Evolutionary conservation across 495 filamentous ascomycete species (phyloP).

Genomic region (Tuber umbilicatum): DNA sequence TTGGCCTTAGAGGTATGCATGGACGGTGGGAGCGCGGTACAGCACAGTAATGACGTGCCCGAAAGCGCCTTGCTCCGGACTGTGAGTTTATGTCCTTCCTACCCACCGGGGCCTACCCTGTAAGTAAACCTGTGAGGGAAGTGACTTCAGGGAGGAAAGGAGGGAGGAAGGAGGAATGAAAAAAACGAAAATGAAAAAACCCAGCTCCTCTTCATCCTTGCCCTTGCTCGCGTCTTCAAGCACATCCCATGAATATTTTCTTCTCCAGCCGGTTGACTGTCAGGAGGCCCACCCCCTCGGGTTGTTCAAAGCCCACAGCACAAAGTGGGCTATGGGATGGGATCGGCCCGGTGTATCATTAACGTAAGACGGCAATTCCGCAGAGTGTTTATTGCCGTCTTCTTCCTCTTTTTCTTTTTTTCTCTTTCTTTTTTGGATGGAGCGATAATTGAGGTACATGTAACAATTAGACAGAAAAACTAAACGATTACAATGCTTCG

Average conservation of each 20-base stretch:
- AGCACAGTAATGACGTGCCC: not conserved
- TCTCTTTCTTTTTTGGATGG: not conserved
- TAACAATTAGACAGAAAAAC: not conserved
- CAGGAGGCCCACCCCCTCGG: not conserved
- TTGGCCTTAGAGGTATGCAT: not conserved
- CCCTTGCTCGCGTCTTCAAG: not conserved
- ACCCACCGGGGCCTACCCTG: not conserved
- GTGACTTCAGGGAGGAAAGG: not conserved
- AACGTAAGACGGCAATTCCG: not conserved
- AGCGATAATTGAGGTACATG: not conserved
- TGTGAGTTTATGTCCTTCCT: not conserved
- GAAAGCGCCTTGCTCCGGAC: not conserved
- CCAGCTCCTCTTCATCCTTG: not conserved
- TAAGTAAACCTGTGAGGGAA: not conserved
- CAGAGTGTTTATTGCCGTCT: not conserved
- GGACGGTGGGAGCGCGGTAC: not conserved
- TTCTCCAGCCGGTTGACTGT: not conserved
- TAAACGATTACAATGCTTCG: not conserved
- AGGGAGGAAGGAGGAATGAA: not conserved
- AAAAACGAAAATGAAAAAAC: not conserved
- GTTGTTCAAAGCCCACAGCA: not conserved
- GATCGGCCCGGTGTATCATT: not conserved
- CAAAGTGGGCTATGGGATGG: not conserved
- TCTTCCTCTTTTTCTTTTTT: not conserved
- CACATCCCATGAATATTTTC: not conserved